These are phyloP conservation scores for Triangularia verruculosa DNA, from an alignment of 2,329 filamentous ascomycete genomes.

Conservation along the genomic window DNA sequence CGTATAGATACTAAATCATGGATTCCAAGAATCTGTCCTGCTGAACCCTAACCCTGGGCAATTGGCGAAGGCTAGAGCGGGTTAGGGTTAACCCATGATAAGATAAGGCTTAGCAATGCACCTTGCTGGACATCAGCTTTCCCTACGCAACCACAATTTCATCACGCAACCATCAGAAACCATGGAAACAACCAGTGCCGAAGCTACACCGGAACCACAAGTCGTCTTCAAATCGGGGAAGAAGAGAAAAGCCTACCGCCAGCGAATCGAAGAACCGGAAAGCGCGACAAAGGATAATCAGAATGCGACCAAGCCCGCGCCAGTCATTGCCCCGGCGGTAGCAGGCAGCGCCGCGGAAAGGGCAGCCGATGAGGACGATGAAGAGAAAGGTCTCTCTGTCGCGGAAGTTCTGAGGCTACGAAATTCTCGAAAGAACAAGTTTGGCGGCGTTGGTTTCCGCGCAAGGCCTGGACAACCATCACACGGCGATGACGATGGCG, in stretches of 20 bases:
- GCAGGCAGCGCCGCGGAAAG: constrained; percentile 9
- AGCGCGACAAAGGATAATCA: constrained; percentile 11
- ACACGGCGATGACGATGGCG: constrained; percentile 25
- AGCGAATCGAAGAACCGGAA: constrained; percentile 40
- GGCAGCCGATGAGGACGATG: constrained; percentile 17
- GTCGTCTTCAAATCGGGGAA: constrained; percentile 56
- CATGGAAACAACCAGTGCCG: constrained; percentile 19
- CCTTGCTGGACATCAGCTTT: not conserved
- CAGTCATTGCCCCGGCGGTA: constrained; percentile 15
- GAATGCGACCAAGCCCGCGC: constrained; percentile 10
- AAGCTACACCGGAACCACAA: constrained; percentile 30
- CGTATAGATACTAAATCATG: not conserved
- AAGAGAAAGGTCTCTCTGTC: constrained; percentile 43
- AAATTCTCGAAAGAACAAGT: constrained; percentile 47
- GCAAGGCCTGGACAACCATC: constrained; percentile 28
- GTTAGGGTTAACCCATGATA: not conserved
- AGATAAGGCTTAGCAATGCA: constrained; percentile 6
- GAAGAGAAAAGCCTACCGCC: constrained; percentile 59
- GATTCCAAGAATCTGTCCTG: not conserved
- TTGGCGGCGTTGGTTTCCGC: constrained; percentile 57
- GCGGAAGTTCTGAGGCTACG: constrained; percentile 51
- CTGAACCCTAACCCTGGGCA: not conserved
- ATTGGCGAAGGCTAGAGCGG: not conserved
- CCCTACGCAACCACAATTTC: not conserved
- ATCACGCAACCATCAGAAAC: constrained; percentile 5